phyloP scores from a whole-genome alignment of 2,329 filamentous ascomycete species.

The Nannizzia gypsea region DNA sequence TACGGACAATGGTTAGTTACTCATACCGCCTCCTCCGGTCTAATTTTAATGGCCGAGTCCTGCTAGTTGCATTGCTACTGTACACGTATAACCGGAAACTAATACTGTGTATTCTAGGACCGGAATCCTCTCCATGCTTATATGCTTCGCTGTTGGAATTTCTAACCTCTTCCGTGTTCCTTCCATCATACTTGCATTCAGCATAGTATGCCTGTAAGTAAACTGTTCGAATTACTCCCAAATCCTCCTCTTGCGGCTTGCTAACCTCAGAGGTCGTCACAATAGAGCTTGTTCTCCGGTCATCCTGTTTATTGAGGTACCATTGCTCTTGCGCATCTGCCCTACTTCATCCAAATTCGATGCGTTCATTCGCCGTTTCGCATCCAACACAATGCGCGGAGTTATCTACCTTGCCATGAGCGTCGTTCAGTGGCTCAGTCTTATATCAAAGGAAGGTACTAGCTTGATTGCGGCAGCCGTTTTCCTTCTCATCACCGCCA shows the following conservation, averaged over 20 bases:
- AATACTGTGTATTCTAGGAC: conserved; percentile 25
- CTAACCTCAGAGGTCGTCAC: conserved; percentile 34
- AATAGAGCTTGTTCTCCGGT: conserved; percentile 56
- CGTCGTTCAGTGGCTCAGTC: conserved; percentile 70
- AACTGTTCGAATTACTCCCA: background rate
- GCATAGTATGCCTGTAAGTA: conserved; percentile 46
- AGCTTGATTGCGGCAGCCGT: conserved; percentile 79
- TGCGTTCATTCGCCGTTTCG: conserved; percentile 75
- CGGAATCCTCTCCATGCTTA: conserved; percentile 48
- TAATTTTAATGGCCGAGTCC: background rate
- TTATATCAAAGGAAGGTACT: conserved; percentile 46
- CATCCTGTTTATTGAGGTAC: conserved; percentile 79
- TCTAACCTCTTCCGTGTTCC: conserved; percentile 54
- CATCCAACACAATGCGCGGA: conserved; percentile 94
- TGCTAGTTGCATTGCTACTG: background rate
- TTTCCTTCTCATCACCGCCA: conserved; percentile 60
- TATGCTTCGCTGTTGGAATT: conserved; percentile 56
- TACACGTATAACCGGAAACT: background rate
- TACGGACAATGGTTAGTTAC: conserved; percentile 54
- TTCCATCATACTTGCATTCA: conserved; percentile 47
- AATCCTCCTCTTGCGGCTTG: conserved; percentile 10
- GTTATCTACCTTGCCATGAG: conserved; percentile 74
- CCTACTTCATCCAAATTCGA: conserved; percentile 88
- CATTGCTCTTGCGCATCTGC: conserved; percentile 91
- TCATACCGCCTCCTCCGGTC: background rate